These are phyloP conservation scores for Blastobotrys buckinghamii DNA, from an alignment of 1,139 yeast species.

Conservation along the genomic window DNA sequence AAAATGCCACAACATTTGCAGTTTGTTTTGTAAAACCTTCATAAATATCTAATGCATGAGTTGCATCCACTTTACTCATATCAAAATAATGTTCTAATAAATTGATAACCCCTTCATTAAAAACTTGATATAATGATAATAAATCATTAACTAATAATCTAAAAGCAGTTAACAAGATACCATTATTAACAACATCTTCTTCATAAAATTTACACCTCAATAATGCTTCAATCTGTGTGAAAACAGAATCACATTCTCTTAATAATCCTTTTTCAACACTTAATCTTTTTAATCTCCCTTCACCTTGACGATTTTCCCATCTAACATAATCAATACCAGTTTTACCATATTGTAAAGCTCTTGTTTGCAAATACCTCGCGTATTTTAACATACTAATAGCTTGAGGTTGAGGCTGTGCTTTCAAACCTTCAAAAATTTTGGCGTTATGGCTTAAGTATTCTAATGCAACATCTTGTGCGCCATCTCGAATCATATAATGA, in stretches of 20 bases:
- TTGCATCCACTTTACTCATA: constrained; percentile 80
- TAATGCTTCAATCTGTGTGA: constrained; percentile 70
- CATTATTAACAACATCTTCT: constrained; percentile 71
- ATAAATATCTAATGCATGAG: constrained; percentile 76
- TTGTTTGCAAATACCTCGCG: constrained; percentile 59
- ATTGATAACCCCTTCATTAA: constrained; percentile 93
- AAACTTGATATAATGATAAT: constrained; percentile 73
- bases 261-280: constrained; percentile 75
- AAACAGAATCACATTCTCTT: constrained; percentile 80
- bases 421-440: constrained; percentile 50
- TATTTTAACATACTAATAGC: constrained; percentile 62
- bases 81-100: constrained; percentile 91
- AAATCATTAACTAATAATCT: constrained; percentile 82
- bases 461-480: constrained; percentile 67
- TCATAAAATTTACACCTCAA: constrained; percentile 66
- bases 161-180: constrained; percentile 76
- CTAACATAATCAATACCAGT: constrained; percentile 74
- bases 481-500: constrained; percentile 90
- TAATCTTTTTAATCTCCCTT: constrained; percentile 56
- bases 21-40: constrained; percentile 83
- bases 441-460: constrained; percentile 55
- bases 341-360: constrained; percentile 62
- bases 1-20: constrained; percentile 76
- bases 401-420: constrained; percentile 41
- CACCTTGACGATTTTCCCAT: constrained; percentile 38